Conservation (phyloP, 139 green algal genomes). For the Chlamydomonas eustigma region DNA sequence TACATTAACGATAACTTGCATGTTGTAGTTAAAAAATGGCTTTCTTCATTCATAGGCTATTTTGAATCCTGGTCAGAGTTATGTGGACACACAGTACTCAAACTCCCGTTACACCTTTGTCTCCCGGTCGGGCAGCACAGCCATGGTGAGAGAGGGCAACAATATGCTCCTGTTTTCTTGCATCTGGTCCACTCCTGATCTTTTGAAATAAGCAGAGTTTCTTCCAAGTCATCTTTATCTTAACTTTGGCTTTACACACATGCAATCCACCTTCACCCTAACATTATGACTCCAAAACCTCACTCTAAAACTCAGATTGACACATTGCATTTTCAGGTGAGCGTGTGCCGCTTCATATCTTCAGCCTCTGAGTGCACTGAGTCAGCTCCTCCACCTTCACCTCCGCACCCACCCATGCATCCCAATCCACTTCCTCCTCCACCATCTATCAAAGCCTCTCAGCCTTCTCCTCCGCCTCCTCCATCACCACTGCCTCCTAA, state of each 20-base stretch:
- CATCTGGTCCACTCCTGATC: too few species aligned
- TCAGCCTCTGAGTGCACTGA: background rate
- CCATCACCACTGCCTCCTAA: background rate
- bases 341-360: background rate
- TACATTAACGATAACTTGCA: too few species aligned
- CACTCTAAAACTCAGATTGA: too few species aligned
- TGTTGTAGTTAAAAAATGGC: too few species aligned
- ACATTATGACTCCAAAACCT: too few species aligned
- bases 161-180: too few species aligned
- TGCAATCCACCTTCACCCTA: too few species aligned
- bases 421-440: background rate
- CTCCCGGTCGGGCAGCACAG: background rate
- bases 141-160: too few species aligned
- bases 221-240: too few species aligned
- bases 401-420: background rate
- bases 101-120: background rate
- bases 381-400: background rate
- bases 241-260: too few species aligned
- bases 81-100: background rate
- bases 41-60: too few species aligned
- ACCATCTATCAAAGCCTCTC: background rate
- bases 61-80: background rate
- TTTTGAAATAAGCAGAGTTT: too few species aligned
- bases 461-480: background rate
- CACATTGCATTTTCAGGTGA: background rate